Conservation (phyloP, 2,329 filamentous ascomycete genomes). For the Pseudopithomyces maydicus region DNA sequence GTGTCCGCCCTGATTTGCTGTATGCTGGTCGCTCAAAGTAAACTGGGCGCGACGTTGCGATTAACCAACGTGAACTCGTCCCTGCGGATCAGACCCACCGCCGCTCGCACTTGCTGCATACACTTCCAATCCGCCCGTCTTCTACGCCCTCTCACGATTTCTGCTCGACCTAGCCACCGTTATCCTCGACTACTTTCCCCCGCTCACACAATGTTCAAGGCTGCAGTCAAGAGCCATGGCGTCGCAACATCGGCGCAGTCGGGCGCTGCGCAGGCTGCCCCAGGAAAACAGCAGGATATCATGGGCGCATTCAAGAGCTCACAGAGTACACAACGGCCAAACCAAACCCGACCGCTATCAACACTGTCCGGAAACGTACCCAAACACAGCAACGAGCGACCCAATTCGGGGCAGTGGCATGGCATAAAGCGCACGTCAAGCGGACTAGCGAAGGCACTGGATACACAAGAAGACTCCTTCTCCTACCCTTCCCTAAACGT, state of each 20-base stretch:
- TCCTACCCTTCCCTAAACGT: constrained; percentile 35
- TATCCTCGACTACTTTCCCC: constrained; percentile 21
- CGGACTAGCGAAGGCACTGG: constrained; percentile 52
- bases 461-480: constrained; percentile 40
- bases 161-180: constrained; percentile 21
- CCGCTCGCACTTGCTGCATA: constrained; percentile 4
- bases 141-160: constrained; percentile 4
- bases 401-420: constrained; percentile 19
- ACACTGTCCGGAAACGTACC: constrained; percentile 38
- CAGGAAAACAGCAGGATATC: constrained; percentile 34
- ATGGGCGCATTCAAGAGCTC: constrained; percentile 48
- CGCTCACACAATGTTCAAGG: constrained; percentile 43
- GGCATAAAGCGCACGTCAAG: constrained; percentile 54
- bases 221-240: constrained; percentile 48
- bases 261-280: constrained; percentile 14
- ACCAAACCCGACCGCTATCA: constrained; percentile 39
- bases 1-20: constrained; percentile 38
- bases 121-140: not conserved
- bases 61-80: constrained; percentile 30
- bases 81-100: constrained; percentile 21
- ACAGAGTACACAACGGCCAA: constrained; percentile 34
- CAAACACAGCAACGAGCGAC: constrained; percentile 29
- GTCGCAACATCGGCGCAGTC: constrained; percentile 35
- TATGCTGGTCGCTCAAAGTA: constrained; percentile 41
- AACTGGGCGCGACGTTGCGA: constrained; percentile 41